Evolutionary conservation across 805 yeast species (phyloP), one percentile per base, ranked within the genome.

Genomic region (Sugiyamaella mastotermitis): DNA sequence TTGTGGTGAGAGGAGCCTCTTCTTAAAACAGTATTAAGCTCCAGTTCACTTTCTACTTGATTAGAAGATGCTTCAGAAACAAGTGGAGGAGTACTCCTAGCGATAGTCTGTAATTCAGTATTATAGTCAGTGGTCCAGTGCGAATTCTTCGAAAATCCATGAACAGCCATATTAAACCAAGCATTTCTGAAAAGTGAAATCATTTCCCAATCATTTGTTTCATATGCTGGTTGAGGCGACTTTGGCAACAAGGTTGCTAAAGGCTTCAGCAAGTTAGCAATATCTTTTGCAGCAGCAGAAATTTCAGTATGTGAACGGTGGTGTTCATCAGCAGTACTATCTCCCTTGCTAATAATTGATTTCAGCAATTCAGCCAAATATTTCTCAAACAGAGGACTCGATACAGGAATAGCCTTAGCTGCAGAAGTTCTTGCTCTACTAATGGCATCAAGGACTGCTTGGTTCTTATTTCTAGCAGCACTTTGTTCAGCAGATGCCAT

Each of bases 151-250:
- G 61, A 43, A 56, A 79, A 86, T 0, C 98, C 98, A 59, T 92
- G 95, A 19, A 88, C 83, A 3, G 80, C 90, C 70, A 92, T 68
- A 53, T 90, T 92, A 58, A 85, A 86, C 99, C 99, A 92, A 31
- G 86, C 77, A 58, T 92, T 83, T 53, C 94, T 73, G 66, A 90
- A 85, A 42, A 79, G 64, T 32, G 72, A 69, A 33, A 77, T 64
- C 1, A 76, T 64, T 1, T 64, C 64, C 27, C 74, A 73, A 46
- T 80, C 75, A 6, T 52, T 57, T 51, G 70, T 47, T 11, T 53
- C 54, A 16, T 65, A 51, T 0, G 82, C 76, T 4, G 55, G 48
- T 20, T 69, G 68, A 23, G 66, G 65, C 5, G 70, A 66, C 25
- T 65, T 62, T 3, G 96, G 95, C 39, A 88, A 62, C 27, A 88